Conservation (phyloP, 2,329 filamentous ascomycete genomes). For the Penicillium griseofulvum region DNA sequence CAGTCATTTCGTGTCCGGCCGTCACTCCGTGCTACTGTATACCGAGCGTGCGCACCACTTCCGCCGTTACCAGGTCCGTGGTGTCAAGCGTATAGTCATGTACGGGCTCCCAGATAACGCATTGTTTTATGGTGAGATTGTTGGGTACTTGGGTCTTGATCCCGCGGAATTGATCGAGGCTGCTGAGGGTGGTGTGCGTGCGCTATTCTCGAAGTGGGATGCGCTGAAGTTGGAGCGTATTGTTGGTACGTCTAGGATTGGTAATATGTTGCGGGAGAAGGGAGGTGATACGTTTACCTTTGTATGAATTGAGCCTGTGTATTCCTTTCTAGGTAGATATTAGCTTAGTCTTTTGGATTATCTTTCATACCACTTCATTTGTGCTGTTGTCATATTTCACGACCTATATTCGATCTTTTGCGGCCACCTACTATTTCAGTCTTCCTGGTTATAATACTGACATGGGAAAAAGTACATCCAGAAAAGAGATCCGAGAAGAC, state of each 20-base stretch:
- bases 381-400: neutral
- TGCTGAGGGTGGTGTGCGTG: conserved; percentile 56
- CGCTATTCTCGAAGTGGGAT: conserved; percentile 85
- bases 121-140: conserved; percentile 45
- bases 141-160: conserved; percentile 42
- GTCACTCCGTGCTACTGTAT: conserved; percentile 82
- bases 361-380: neutral
- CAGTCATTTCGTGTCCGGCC: conserved; percentile 80
- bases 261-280: conserved; percentile 77
- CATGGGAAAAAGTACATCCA: too few species aligned
- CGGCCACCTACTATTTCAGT: too few species aligned
- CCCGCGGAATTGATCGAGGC: conserved; percentile 52
- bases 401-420: too few species aligned
- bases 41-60: conserved; percentile 97
- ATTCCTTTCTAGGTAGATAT: neutral
- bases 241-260: conserved; percentile 76
- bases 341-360: neutral
- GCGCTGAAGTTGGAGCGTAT: conserved; percentile 83
- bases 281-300: conserved; percentile 93
- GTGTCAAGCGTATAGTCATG: conserved; percentile 80
- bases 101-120: conserved; percentile 90
- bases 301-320: conserved; percentile 54
- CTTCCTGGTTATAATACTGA: too few species aligned
- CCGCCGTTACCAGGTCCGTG: conserved; percentile 76
- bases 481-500: too few species aligned